A percentile compares a stretch with the other conserved stretches of the same genome.
phyloP scores from a whole-genome alignment of 192 early-diverging fungal species.

The Coemansia javaensis region DNA sequence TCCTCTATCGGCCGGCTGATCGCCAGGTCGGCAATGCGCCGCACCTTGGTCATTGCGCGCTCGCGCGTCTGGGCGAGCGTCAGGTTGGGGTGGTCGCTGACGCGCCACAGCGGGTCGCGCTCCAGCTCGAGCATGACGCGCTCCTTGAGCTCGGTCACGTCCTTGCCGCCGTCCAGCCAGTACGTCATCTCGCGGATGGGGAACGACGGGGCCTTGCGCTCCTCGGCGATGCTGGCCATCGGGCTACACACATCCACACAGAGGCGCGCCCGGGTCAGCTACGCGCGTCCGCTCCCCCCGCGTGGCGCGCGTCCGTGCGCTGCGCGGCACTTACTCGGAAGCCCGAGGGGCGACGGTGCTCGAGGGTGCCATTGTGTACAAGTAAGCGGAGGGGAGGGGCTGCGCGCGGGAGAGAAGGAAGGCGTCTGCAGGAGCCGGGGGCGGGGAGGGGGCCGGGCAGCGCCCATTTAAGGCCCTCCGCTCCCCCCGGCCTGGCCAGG shows the following conservation, averaged over 20 bases:
- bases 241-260: slow-evolving; percentile 18
- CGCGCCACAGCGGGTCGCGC: slow-evolving; percentile 75
- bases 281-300: no score
- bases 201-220: slow-evolving; percentile 73
- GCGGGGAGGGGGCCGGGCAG: no score
- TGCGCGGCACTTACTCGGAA: no score
- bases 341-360: no score
- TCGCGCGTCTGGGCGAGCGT: slow-evolving; percentile 71
- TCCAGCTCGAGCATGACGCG: slow-evolving; percentile 81
- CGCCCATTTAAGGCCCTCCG: no score
- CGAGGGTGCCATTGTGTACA: no score
- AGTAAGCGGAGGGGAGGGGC: no score
- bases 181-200: slow-evolving; percentile 74
- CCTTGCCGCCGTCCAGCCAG: slow-evolving; percentile 74
- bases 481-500: no score
- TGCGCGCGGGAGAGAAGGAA: no score
- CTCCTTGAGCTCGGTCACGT: slow-evolving; percentile 63
- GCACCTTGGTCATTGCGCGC: slow-evolving; percentile 80
- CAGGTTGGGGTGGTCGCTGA: slow-evolving; percentile 76
- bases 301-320: no score
- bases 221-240: slow-evolving; percentile 57
- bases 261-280: no score
- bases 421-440: no score
- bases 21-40: slow-evolving; percentile 64
- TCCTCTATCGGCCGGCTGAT: slow-evolving; percentile 63